Conservation (phyloP, 192 early-diverging fungal genomes). For the Geranomyces variabilis region DNA sequence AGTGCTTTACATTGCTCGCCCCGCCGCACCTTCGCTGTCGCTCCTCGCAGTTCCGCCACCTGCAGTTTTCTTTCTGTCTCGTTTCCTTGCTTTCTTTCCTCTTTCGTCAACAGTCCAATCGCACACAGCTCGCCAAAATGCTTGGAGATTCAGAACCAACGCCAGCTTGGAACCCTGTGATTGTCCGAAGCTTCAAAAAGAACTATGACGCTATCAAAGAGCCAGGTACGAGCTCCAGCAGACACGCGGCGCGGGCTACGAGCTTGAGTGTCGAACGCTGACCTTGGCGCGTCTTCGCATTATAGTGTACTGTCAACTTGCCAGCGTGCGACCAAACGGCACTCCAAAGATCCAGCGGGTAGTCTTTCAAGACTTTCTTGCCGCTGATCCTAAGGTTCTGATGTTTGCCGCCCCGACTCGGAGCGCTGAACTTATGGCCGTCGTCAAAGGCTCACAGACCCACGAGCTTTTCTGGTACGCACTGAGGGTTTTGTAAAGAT, state of each 20-base stretch:
- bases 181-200: slow-evolving; percentile 30
- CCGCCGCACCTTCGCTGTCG: no score
- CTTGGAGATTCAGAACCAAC: slow-evolving; percentile 4
- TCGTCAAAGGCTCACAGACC: slow-evolving; percentile 65
- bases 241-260: no score
- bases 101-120: no score
- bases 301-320: slow-evolving; percentile 39
- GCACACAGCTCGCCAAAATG: neutral
- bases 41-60: no score
- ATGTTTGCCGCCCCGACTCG: slow-evolving; percentile 69
- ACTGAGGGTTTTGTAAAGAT: slow-evolving; percentile 37
- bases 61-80: no score
- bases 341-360: slow-evolving; percentile 56
- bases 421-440: slow-evolving; percentile 70
- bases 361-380: slow-evolving; percentile 69
- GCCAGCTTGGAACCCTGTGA: slow-evolving; percentile 16
- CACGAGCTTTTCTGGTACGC: slow-evolving; percentile 65
- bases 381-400: slow-evolving; percentile 62
- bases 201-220: slow-evolving; percentile 27
- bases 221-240: slow-evolving; percentile 13
- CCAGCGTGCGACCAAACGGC: slow-evolving; percentile 36
- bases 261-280: no score
- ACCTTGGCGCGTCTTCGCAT: neutral
- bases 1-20: no score
- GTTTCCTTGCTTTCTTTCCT: no score